phyloP scores from a whole-genome alignment of 2,329 filamentous ascomycete species.

The Trichoderma endophyticum region DNA sequence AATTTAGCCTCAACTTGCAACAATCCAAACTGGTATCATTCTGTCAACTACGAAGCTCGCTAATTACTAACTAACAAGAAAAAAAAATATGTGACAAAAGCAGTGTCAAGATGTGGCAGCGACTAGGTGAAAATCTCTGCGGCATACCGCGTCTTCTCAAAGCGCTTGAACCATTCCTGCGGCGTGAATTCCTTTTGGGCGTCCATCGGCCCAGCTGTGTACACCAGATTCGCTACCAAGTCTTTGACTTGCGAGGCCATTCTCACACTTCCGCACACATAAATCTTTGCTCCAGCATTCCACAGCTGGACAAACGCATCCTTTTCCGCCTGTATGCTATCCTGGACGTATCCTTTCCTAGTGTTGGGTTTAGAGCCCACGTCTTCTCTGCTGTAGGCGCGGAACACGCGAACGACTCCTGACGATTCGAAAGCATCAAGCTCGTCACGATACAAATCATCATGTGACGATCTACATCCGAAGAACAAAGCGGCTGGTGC shows the following conservation, averaged over 20 bases:
- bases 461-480: slow-evolving; percentile 43
- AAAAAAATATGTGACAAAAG: not conserved
- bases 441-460: slow-evolving; percentile 44
- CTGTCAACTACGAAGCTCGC: not conserved
- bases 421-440: slow-evolving; percentile 46
- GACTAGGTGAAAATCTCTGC: slow-evolving; percentile 13
- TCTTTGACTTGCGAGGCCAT: slow-evolving; percentile 15
- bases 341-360: slow-evolving; percentile 44
- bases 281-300: slow-evolving; percentile 47
- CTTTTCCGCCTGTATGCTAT: slow-evolving; percentile 32
- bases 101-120: not conserved
- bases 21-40: not conserved
- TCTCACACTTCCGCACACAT: slow-evolving; percentile 51
- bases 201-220: not conserved
- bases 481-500: slow-evolving; percentile 54
- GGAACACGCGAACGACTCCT: slow-evolving; percentile 51
- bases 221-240: slow-evolving; percentile 5
- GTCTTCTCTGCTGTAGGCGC: slow-evolving; percentile 45
- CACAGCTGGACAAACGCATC: slow-evolving; percentile 34
- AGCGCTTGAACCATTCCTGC: slow-evolving; percentile 13
- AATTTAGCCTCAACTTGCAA: not conserved
- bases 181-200: not conserved
- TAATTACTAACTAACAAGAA: not conserved
- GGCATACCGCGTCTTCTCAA: slow-evolving; percentile 14
- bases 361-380: slow-evolving; percentile 24